Base-by-base conservation (phyloP, 2,329 filamentous ascomycete species). In the Trichoderma sp. region DNA sequence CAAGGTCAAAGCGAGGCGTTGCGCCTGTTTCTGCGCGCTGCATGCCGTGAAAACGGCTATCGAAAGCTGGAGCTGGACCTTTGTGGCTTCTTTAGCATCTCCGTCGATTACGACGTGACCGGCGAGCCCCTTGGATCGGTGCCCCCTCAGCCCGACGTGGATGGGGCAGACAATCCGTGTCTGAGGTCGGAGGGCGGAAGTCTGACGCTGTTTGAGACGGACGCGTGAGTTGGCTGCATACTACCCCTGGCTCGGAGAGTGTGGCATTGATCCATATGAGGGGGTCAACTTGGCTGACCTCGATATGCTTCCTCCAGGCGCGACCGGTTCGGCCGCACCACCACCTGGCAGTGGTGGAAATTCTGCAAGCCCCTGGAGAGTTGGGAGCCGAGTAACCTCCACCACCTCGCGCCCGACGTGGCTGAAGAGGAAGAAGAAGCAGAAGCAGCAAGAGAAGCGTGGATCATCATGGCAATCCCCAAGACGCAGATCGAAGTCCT, bases 271-370 rank as follows among this genome's bases (percentile, higher is more conserved):
- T n/a, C n/a, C n/a, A 4, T 1, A 28, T 51, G 5, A 30, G 19
- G 50, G 14, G 28, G 30, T 9, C 7, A 9, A 5, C 17, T 5
- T 14, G 50, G 14, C 26, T 52, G 19, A 52, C 17, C 19, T 30
- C 28, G n/a, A n/a, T 30, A 0, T 14, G 2, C 7, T 28, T 7
- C 28, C 45, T 14, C 17, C 44, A 39, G 54, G 63, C 66, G 17
- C 5, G 48, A 57, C 10, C 41, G 30, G 12, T 57, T 24, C 3
- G 66, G 57, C 6, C 39, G 24, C 7, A 10, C 45, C 9, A 67
- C 66, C 19, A 68, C 34, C 2, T 73, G 71, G 71, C 57, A 60
- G 14, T 73, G 71, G 71, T 67, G 73, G 65, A 69, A 69, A 26
- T 71, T 73, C 43, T 48, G 50, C 41, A 73, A 71, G 55, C 70